These are phyloP conservation scores for Paecilomyces fulvus DNA, from an alignment of 2,329 filamentous ascomycete genomes.

Conservation along the genomic window DNA sequence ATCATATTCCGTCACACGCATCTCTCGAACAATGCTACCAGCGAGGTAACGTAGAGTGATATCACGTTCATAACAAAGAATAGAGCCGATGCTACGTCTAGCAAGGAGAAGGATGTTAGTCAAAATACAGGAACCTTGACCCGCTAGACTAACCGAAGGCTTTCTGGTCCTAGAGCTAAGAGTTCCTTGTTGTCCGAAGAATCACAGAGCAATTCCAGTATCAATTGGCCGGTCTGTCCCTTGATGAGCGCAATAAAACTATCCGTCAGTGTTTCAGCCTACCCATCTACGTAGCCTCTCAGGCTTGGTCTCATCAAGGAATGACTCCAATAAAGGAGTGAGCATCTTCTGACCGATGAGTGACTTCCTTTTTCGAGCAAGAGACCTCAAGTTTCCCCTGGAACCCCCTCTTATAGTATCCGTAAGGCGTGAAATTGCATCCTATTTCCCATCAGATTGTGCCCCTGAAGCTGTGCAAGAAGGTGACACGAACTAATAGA, in stretches of 20 bases:
- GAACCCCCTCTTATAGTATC: slow-evolving; percentile 1
- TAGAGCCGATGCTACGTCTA: slow-evolving; percentile 5
- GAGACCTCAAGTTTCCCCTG: background rate
- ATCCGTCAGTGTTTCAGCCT: background rate
- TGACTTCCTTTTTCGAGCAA: slow-evolving; percentile 6
- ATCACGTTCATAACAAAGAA: slow-evolving; percentile 9
- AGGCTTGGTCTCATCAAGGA: slow-evolving; percentile 2
- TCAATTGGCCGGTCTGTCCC: slow-evolving; percentile 15
- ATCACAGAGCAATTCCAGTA: slow-evolving; percentile 13
- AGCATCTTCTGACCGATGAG: slow-evolving; percentile 6
- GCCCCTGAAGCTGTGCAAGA: background rate
- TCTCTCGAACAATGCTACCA: slow-evolving; percentile 9
- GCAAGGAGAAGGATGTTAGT: background rate
- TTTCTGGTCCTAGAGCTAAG: background rate
- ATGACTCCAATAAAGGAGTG: slow-evolving; percentile 3
- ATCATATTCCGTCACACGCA: slow-evolving; percentile 4
- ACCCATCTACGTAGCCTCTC: slow-evolving; percentile 12
- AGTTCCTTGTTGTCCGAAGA: slow-evolving; percentile 4
- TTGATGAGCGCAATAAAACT: slow-evolving; percentile 5
- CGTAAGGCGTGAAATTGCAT: slow-evolving; percentile 6
- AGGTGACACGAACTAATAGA: slow-evolving; percentile 8
- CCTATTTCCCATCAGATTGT: background rate
- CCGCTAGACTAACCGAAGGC: background rate
- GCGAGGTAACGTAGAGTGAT: slow-evolving; percentile 12
- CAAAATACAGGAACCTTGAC: background rate